Evolutionary conservation across 352 stramenopile species (phyloP).

Genomic region (Pythium apleroticum): DNA sequence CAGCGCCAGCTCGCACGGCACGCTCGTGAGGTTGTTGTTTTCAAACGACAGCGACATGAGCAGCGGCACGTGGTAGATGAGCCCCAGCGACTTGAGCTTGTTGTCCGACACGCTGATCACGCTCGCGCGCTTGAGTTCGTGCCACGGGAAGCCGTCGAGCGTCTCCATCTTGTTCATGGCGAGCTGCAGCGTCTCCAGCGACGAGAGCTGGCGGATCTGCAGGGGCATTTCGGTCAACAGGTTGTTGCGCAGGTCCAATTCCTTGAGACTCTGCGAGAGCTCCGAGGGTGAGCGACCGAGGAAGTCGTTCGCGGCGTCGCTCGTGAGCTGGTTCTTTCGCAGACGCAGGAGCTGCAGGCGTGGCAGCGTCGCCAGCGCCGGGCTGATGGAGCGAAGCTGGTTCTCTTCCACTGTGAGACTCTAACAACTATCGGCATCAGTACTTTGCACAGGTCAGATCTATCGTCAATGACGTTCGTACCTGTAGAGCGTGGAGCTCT

Average conservation of each 20-base stretch:
- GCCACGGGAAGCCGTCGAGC: conserved; percentile 67
- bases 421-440: no score
- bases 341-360: conserved; percentile 61
- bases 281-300: conserved; percentile 23
- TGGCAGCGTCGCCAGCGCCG: conserved; percentile 41
- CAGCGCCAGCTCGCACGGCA: conserved; percentile 67
- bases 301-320: conserved; percentile 43
- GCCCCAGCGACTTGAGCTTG: conserved; percentile 61
- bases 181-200: conserved; percentile 64
- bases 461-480: no score
- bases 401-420: conserved; percentile 77
- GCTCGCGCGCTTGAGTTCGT: conserved; percentile 38
- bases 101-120: conserved; percentile 81
- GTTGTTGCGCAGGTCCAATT: conserved; percentile 81
- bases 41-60: conserved; percentile 79
- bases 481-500: conserved; percentile 46
- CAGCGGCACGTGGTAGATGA: conserved; percentile 54
- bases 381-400: conserved; percentile 44
- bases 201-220: conserved; percentile 34
- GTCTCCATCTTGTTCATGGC: conserved; percentile 73
- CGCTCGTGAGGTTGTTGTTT: conserved; percentile 76
- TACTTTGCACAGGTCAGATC: no score
- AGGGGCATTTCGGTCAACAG: conserved; percentile 40
- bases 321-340: conserved; percentile 72
- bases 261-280: conserved; percentile 30